Base-by-base conservation (phyloP, 495 filamentous ascomycete genomes). In the Neurospora africana region DNA sequence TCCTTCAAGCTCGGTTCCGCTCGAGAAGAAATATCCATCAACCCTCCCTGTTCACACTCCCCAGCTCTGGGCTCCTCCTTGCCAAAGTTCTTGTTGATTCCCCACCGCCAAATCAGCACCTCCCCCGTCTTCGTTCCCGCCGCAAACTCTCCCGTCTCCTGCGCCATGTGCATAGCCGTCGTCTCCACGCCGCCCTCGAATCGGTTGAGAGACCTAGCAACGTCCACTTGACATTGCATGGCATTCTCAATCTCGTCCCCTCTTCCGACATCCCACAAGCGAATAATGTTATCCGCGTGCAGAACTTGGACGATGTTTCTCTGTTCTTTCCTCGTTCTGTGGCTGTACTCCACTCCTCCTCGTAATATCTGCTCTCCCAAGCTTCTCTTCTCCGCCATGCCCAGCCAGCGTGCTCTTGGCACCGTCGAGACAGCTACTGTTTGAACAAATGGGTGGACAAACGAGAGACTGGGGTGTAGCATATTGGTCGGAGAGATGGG, bases 181-280 rank as follows among this genome's bases (percentile, higher is more conserved):
- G 97, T 87, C 61, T 91, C 89, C 9, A 97, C 85, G 58, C 91
- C 89, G 23, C 53, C 53, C n/a, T 91, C 84, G n/a, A 86, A 89
- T 35, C 93, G 86, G 43, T 91, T 90, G 7, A 98, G 84, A n/a
- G 94, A 94, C 72, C 93, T 87, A 13, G 89, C 88, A 35, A 97
- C 81, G 79, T 99, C 95, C 3, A 96, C 88, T 82, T 98, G 94
- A 61, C 98, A 83, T 40, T 92, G 86, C 15, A 84, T 84, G 35
- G 87, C 84, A 76, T 98, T 98, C 81, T 98, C 95, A 70, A 99
- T 90, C 77, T 98, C 93, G 78, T 98, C 95, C 7, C 87, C 91
- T 75, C 95, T 89, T 0, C 96, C 96, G 36, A 89, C 86, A 79
- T 99, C 95, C 93, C 94, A 99, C 13, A 98, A 82, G 8, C 93